Evolutionary conservation across 176 grass and related monocot genomes (phyloP).

Genomic region (Oryza nivara): DNA sequence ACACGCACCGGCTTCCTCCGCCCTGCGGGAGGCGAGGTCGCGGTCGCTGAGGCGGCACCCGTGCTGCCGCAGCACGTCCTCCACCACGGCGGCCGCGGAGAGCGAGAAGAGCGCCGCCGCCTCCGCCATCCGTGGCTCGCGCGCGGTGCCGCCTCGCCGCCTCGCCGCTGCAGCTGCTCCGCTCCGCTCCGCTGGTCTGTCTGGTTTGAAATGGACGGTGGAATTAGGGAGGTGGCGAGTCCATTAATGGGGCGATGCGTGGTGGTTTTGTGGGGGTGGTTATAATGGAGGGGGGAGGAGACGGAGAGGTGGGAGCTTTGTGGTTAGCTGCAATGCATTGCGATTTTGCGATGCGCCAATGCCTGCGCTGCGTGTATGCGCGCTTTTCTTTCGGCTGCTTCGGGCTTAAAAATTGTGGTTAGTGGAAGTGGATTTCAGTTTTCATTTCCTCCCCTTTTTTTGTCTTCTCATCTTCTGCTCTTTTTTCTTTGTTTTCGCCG

Average conservation of each 20-base stretch:
- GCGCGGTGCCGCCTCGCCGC: background rate
- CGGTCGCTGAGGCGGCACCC: constrained; percentile 79
- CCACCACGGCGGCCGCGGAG: constrained; percentile 78
- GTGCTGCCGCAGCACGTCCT: constrained; percentile 91
- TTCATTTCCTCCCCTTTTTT: background rate
- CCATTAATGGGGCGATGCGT: constrained; percentile 51
- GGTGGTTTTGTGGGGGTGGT: constrained; percentile 57
- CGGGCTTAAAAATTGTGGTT: constrained; percentile 50
- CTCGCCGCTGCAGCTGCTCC: background rate
- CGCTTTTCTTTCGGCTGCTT: constrained; percentile 53
- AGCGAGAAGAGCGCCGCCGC: constrained; percentile 58
- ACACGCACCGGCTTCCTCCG: constrained; percentile 76
- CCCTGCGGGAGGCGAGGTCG: constrained; percentile 83
- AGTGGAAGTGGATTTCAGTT: constrained; percentile 47
- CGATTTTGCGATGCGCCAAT: background rate
- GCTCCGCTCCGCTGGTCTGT: constrained; percentile 1
- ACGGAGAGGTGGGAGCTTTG: constrained; percentile 42
- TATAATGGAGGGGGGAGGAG: constrained; percentile 55
- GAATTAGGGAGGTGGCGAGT: constrained; percentile 44
- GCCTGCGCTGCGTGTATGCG: background rate
- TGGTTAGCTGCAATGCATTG: constrained; percentile 1
- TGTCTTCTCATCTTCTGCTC: background rate
- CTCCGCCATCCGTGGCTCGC: constrained; percentile 54
- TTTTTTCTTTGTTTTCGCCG: constrained; percentile 10
- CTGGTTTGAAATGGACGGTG: constrained; percentile 44